A percentile compares a stretch with the other conserved stretches of the same genome.
These are phyloP conservation scores for Aschersonia sp. DNA, from an alignment of 2,329 filamentous ascomycete genomes.

Conservation along the genomic window DNA sequence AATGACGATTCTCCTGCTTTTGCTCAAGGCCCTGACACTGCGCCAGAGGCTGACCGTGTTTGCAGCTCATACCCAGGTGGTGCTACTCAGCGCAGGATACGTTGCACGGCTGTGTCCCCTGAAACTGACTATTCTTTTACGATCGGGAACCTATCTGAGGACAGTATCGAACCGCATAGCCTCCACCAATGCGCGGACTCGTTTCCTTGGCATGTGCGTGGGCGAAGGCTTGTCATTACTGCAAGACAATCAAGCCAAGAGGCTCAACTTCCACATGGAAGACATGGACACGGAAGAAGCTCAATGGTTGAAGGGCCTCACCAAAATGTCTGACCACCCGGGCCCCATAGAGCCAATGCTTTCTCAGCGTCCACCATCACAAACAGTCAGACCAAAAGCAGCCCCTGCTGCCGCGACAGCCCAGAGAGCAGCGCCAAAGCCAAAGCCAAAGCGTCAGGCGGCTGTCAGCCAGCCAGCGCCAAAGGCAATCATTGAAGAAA, in stretches of 20 bases:
- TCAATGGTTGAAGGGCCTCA: conserved; percentile 57
- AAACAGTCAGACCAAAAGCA: conserved; percentile 4
- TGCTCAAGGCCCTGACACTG: background rate
- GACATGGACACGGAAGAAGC: conserved; percentile 63
- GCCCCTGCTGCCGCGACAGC: background rate
- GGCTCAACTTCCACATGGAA: conserved; percentile 71
- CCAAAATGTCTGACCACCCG: conserved; percentile 44
- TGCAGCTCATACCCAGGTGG: conserved; percentile 61
- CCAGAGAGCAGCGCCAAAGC: conserved; percentile 7
- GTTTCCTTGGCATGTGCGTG: conserved; percentile 78
- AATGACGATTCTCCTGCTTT: background rate
- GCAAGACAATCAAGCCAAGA: conserved; percentile 52
- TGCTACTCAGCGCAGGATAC: conserved; percentile 67
- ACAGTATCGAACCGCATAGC: conserved; percentile 75
- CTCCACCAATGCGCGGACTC: conserved; percentile 57
- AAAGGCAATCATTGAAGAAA: conserved; percentile 48
- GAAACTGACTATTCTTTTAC: conserved; percentile 52
- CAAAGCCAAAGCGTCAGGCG: conserved; percentile 14
- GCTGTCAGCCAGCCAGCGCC: conserved; percentile 14
- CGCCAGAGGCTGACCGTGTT: conserved; percentile 8
- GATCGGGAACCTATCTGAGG: conserved; percentile 59
- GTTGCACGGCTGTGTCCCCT: conserved; percentile 51
- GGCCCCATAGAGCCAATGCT: conserved; percentile 42
- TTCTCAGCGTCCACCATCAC: conserved; percentile 3
- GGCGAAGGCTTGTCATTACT: conserved; percentile 58